A percentile compares a stretch with the other conserved stretches of the same genome.
These are phyloP conservation scores for Nicotiana noctiflora DNA, from an alignment of 257 asterid genomes.

Conservation along the genomic window DNA sequence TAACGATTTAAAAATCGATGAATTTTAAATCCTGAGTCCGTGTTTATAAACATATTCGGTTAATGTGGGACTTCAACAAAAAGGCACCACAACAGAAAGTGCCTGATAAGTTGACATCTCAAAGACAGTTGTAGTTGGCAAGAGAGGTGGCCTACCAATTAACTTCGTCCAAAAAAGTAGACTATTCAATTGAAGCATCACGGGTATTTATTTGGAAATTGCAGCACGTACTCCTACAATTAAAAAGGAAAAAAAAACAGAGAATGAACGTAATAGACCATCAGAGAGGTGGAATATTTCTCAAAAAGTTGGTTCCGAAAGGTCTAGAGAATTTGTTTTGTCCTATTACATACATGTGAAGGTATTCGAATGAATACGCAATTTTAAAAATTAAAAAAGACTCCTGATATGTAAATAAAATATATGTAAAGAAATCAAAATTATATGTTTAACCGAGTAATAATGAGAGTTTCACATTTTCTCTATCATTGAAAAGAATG, in stretches of 20 bases:
- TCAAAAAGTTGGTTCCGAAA: too few relatives aligned
- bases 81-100: background rate
- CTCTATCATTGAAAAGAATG: too few relatives aligned
- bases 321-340: too few relatives aligned
- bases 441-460: too few relatives aligned
- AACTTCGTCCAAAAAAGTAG: background rate
- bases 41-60: background rate
- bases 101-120: background rate
- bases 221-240: background rate
- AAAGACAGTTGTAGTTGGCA: background rate
- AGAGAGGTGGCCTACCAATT: background rate
- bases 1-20: fast-evolving
- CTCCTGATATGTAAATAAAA: too few relatives aligned
- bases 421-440: too few relatives aligned
- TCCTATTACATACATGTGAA: too few relatives aligned
- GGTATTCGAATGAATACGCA: too few relatives aligned
- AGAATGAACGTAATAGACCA: background rate
- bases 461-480: too few relatives aligned
- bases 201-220: conserved; percentile 3
- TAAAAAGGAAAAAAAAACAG: background rate
- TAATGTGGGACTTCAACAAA: background rate
- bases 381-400: too few relatives aligned
- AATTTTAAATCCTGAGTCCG: fast-evolving
- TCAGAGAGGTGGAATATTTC: too few relatives aligned
- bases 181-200: background rate